Conservation (phyloP, 768 basidiomycete species). For the Austroboletus eburneus region DNA sequence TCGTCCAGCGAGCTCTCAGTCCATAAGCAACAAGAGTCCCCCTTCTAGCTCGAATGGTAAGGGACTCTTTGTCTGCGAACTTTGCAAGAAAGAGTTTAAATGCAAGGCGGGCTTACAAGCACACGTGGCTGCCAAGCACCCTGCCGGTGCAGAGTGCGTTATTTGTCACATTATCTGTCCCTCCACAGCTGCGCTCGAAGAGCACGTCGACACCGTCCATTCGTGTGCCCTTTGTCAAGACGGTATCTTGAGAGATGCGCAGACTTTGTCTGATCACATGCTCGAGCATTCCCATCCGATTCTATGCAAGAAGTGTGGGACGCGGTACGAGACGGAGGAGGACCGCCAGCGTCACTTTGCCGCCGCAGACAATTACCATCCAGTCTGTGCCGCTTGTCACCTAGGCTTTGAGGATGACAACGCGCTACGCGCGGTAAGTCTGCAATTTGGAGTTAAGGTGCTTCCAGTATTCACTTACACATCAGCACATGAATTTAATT, state of each 20-base stretch:
- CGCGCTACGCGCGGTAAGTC: slow-evolving; percentile 28
- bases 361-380: slow-evolving; percentile 35
- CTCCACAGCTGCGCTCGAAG: slow-evolving; percentile 22
- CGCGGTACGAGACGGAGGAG: slow-evolving; percentile 34
- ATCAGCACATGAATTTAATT: slow-evolving; percentile 16
- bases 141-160: slow-evolving; percentile 15
- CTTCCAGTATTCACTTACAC: slow-evolving; percentile 9
- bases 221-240: slow-evolving; percentile 27
- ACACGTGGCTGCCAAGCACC: slow-evolving; percentile 24
- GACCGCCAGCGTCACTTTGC: slow-evolving; percentile 36
- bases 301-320: slow-evolving; percentile 27
- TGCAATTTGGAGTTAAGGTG: slow-evolving; percentile 3
- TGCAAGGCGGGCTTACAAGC: slow-evolving; percentile 19
- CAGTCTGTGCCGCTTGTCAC: slow-evolving; percentile 31
- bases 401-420: slow-evolving; percentile 35
- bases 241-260: slow-evolving; percentile 25
- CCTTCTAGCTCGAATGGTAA: slow-evolving; percentile 4
- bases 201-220: slow-evolving; percentile 26
- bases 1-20: slow-evolving; percentile 18
- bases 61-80: slow-evolving; percentile 11
- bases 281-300: slow-evolving; percentile 25
- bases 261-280: slow-evolving; percentile 27
- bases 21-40: slow-evolving; percentile 1
- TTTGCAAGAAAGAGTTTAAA: slow-evolving; percentile 24
- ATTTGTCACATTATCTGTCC: slow-evolving; percentile 23